phyloP scores from a whole-genome alignment of 495 filamentous ascomycete species.

The Penicillium lividum region DNA sequence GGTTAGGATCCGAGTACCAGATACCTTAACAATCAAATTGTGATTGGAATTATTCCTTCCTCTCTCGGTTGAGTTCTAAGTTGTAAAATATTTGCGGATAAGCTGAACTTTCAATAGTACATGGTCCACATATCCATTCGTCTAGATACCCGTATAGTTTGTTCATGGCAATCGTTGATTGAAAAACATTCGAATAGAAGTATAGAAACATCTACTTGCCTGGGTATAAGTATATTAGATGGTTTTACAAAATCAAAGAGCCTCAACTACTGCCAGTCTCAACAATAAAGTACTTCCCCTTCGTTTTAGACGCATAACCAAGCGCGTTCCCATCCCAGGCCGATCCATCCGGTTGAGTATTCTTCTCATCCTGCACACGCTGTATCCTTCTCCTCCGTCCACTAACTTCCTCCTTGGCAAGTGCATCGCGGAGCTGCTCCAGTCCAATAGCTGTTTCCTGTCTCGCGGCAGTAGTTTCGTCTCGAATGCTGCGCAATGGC shows the following conservation, averaged over 20 bases:
- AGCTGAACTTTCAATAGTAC: too few species aligned
- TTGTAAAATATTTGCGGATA: too few species aligned
- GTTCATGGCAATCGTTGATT: background rate
- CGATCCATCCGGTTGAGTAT: slow-evolving; percentile 37
- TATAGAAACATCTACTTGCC: slow-evolving; percentile 5
- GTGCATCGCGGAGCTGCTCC: slow-evolving; percentile 50
- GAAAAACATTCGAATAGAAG: background rate
- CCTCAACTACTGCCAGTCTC: slow-evolving; percentile 49
- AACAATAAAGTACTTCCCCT: slow-evolving; percentile 78
- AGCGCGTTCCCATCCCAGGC: slow-evolving; percentile 68
- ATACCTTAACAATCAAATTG: too few species aligned
- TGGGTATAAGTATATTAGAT: slow-evolving; percentile 15
- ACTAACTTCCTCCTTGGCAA: slow-evolving; percentile 54
- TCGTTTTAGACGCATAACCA: slow-evolving; percentile 61
- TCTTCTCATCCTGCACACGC: slow-evolving; percentile 33
- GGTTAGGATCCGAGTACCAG: too few species aligned
- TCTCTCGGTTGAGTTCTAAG: too few species aligned
- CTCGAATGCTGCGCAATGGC: slow-evolving; percentile 75
- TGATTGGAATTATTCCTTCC: too few species aligned
- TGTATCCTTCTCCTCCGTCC: slow-evolving; percentile 52
- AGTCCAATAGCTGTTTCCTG: slow-evolving; percentile 56
- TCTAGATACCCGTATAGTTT: background rate
- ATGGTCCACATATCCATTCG: too few species aligned
- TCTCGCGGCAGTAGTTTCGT: slow-evolving; percentile 65
- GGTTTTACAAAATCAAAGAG: background rate